phyloP scores from a whole-genome alignment of 2,329 filamentous ascomycete genomes.

The Colletotrichum sidae region DNA sequence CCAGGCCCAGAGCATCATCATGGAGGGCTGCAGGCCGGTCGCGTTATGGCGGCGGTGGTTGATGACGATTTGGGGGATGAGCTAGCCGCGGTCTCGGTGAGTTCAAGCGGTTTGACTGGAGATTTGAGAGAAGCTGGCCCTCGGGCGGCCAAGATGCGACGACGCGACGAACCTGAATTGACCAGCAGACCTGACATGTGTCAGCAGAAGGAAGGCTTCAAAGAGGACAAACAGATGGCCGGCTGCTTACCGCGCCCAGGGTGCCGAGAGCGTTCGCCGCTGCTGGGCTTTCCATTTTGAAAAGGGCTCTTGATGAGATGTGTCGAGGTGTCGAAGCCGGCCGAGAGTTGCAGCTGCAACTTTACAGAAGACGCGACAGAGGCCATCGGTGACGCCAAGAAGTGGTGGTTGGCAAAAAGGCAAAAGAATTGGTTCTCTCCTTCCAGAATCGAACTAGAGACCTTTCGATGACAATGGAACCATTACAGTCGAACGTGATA shows the following conservation, averaged over 20 bases:
- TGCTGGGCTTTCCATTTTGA: conserved; percentile 63
- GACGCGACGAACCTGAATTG: conserved; percentile 62
- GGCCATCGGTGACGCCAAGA: conserved; percentile 4
- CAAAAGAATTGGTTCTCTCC: conserved; percentile 30
- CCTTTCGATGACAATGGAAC: conserved; percentile 35
- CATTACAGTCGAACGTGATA: conserved; percentile 39
- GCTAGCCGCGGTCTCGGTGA: conserved; percentile 48
- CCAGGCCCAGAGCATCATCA: conserved; percentile 79
- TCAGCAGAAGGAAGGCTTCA: conserved; percentile 28
- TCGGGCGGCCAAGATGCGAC: conserved; percentile 2
- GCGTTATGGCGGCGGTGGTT: conserved; percentile 76
- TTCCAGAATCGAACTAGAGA: conserved; percentile 37
- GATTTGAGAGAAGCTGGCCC: background rate
- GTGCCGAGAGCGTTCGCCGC: conserved; percentile 71
- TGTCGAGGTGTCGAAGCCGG: too few species aligned
- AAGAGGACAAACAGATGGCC: background rate
- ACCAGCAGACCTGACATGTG: conserved; percentile 68
- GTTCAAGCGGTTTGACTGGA: background rate
- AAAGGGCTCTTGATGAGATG: background rate
- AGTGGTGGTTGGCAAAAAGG: conserved; percentile 37
- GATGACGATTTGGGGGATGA: conserved; percentile 76
- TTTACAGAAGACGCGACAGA: too few species aligned
- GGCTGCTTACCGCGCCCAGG: conserved; percentile 62
- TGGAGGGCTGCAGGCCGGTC: conserved; percentile 72
- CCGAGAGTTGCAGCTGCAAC: too few species aligned